Base-by-base conservation (phyloP, 225 moss, liverwort and hornwort genomes). In the Ulota crispa region DNA sequence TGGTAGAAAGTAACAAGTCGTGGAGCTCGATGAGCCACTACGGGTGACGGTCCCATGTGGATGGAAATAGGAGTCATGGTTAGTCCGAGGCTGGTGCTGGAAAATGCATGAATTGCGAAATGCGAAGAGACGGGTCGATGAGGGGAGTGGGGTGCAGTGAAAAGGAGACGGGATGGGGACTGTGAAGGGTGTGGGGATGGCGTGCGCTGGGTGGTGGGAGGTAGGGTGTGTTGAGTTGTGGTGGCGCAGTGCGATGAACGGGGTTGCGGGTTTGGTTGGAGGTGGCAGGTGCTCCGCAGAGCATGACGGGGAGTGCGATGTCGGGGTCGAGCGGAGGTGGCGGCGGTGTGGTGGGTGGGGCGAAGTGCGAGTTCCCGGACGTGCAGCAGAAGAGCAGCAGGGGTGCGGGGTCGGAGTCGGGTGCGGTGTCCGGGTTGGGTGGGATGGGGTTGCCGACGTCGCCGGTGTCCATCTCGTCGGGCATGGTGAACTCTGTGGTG, bases 361-460 rank as follows among this genome's bases (percentile, higher is more conserved):
- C 88, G 45, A 85, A 87, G 78, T 82, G 85, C 34, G 85, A 85
- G 43, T 82, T 85, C 79, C 72, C 87, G 56, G 85, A 83, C 64
- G 76, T 89, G 57, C 89, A 87, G 73, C 87, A 83, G 76, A 87
- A 89, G 56, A 84, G 39, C 70, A 36, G 87, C 70, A 36, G 87
- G 53, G 81, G 81, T 39, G 74, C 78, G 54, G 81, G 75, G 26
- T 64, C 86, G 60, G 89, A 89, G 45, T 81, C 83, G 75, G 81
- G 84, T 45, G 86, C 81, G 43, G 70, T 84, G 30, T 83, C 86
- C 50, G 89, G 89, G 54, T 83, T 89, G 74, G 87, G 67, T 61
- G 86, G 84, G 36, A 85, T 84, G 87, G 87, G 84, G 64, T 75
- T 90, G 81, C 90, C 90, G 1, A 83, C 90, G 10, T 90, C 90